Evolutionary conservation across 148 eudicot genomes (phyloP), one percentile per base, ranked within the genome.

Genomic region (Nepenthes gracilis): DNA sequence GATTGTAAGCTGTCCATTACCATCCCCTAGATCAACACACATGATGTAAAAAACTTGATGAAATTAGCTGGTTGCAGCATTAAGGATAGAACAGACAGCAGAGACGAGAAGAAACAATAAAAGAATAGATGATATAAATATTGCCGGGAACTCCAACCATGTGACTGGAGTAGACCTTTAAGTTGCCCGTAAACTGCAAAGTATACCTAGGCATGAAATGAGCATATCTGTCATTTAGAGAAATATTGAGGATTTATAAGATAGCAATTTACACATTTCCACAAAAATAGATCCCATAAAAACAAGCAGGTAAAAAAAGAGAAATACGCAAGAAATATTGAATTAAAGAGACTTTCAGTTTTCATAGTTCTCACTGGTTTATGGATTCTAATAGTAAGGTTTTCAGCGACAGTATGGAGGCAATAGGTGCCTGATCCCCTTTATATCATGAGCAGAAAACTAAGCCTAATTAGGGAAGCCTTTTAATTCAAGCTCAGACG

Each of bases 161-260:
- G 74, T 48, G 79, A 68, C 59, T 48, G 71, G 15, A 92, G 82
- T 40, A 78, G 72, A 59, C 71, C 83, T 78, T 92, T 92, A 45
- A 88, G 86, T 33, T 82, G 86, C 68, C 78, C 85, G 70, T 92
- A 92, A 43, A 88, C 90, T 50, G 96, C 59, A 73, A 92, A 92
- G 78, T 85, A 92, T 35, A 92, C 97, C 96, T 91, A 64, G 77
- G 77, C 63, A 66, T 50, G 67, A 71, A 83, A 72, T 64, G 61
- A 70, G 65, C 67, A 68, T 9, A 56, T 75, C 68, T 65, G 74
- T 80, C 74, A 83, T 51, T 67, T 55, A 48, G 53, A 74, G 62
- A 61, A 55, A 61, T 60, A 63, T 47, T 11, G 68, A 63, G 65
- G 3, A 38, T 32, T 64, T 63, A 69, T 66, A 60, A 65, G 67